phyloP scores from a whole-genome alignment of 1,284 basidiomycete genomes.

The Xerocomus nothofagi region DNA sequence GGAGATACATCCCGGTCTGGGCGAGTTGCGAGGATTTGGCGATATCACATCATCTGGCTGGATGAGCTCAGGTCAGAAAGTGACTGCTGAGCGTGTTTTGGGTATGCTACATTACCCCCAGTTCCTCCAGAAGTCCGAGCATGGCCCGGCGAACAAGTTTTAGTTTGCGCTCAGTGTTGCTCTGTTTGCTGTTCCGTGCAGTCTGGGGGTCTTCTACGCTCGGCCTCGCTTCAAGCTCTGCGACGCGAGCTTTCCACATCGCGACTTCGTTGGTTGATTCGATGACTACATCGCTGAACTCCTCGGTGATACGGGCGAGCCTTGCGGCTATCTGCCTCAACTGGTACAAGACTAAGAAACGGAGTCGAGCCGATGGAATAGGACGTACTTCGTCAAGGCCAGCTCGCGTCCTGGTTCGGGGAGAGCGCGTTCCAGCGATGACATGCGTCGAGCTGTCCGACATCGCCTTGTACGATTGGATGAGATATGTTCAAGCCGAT shows the following conservation, averaged over 20 bases:
- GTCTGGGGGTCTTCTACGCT: conserved; percentile 1
- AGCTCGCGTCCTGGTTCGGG: conserved; percentile 18
- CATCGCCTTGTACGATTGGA: neutral
- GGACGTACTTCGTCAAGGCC: conserved; percentile 31
- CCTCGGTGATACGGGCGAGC: conserved; percentile 28
- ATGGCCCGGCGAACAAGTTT: conserved; percentile 40
- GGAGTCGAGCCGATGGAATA: neutral
- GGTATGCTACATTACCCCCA: conserved; percentile 32
- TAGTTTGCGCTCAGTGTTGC: conserved; percentile 38
- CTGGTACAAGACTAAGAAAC: conserved; percentile 9
- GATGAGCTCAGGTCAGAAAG: conserved; percentile 6
- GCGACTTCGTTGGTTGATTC: conserved; percentile 29
- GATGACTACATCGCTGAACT: conserved; percentile 36
- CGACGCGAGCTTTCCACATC: conserved; percentile 28
- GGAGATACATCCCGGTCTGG: conserved; percentile 6
- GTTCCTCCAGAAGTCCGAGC: conserved; percentile 41
- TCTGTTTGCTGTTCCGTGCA: conserved; percentile 19
- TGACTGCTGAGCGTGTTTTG: neutral
- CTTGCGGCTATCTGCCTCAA: conserved; percentile 25
- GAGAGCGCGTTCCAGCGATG: conserved; percentile 14
- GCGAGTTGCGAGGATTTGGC: conserved; percentile 11
- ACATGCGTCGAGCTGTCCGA: conserved; percentile 1
- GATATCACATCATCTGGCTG: conserved; percentile 26
- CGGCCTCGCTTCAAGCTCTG: conserved; percentile 33
- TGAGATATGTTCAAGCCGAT: neutral